Evolutionary conservation across 2,329 filamentous ascomycete genomes (phyloP).

Genomic region (Didymella pinodella): DNA sequence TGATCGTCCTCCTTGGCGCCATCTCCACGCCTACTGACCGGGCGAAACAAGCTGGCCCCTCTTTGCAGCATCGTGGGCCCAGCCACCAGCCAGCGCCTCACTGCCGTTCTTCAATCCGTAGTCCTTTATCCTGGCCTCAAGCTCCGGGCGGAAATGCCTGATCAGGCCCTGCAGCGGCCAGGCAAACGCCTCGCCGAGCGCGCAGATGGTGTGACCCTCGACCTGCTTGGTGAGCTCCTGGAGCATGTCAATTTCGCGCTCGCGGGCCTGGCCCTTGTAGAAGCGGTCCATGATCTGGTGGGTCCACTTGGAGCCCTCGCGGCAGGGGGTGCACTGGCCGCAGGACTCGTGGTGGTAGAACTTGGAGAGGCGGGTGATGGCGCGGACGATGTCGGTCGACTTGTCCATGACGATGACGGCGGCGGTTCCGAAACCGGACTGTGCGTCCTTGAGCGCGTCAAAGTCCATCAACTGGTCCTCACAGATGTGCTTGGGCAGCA

Average conservation of each 20-base stretch:
- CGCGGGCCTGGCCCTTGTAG: slow-evolving; percentile 85
- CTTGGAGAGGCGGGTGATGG: slow-evolving; percentile 89
- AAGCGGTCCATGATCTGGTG: slow-evolving; percentile 99
- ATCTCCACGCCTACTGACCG: slow-evolving; percentile 69
- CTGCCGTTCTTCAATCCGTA: slow-evolving; percentile 78
- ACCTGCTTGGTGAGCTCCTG: slow-evolving; percentile 99
- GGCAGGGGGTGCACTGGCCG: slow-evolving; percentile 98
- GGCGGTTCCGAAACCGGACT: slow-evolving; percentile 95
- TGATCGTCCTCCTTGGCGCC: neutral
- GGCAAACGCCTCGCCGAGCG: slow-evolving; percentile 95
- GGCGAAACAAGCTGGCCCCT: slow-evolving; percentile 87
- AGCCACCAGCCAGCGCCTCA: slow-evolving; percentile 82
- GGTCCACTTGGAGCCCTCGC: slow-evolving; percentile 98
- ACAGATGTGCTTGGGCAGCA: slow-evolving; percentile 87
- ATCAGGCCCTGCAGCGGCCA: slow-evolving; percentile 99
- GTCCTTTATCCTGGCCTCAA: slow-evolving; percentile 88
- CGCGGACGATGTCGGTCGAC: slow-evolving; percentile 92
- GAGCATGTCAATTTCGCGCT: slow-evolving; percentile 98
- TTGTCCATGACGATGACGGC: slow-evolving; percentile 99
- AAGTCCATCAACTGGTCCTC: slow-evolving; percentile 99
- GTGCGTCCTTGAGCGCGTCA: slow-evolving; percentile 95
- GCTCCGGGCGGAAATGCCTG: slow-evolving; percentile 94
- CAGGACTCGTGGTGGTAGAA: slow-evolving; percentile 99
- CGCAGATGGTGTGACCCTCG: slow-evolving; percentile 98
- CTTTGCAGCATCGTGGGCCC: slow-evolving; percentile 75